Percentiles rank a stretch among this genome's conserved stretches.
Evolutionary conservation across 306 rosid species (phyloP).

Genomic region (Nissolia schottii): DNA sequence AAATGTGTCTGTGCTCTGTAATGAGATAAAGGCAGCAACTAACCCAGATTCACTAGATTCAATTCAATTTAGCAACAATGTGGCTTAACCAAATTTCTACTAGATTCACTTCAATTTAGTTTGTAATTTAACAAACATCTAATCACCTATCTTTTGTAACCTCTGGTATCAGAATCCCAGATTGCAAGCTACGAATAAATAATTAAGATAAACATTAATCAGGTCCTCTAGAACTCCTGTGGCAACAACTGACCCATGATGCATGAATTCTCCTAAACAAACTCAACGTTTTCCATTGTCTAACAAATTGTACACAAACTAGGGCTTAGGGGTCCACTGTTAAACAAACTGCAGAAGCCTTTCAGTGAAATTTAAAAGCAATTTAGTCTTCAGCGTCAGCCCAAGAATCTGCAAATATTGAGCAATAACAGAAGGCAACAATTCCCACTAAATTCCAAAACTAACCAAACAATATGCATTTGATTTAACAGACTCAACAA

Average conservation of each 20-base stretch:
- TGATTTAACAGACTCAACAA: constrained; percentile 42
- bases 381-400: constrained; percentile 45
- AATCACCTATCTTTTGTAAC: constrained; percentile 40
- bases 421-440: constrained; percentile 40
- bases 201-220: constrained; percentile 34
- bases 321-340: constrained; percentile 38
- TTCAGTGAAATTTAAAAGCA: constrained; percentile 31
- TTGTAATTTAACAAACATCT: constrained; percentile 42
- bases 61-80: too few species aligned
- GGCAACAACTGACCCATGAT: constrained; percentile 37
- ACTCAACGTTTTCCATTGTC: constrained; percentile 45
- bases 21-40: too few species aligned
- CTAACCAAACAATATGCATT: constrained; percentile 45
- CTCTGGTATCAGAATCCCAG: constrained; percentile 42
- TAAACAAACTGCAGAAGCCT: constrained; percentile 42
- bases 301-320: constrained; percentile 39
- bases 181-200: constrained; percentile 49
- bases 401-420: constrained; percentile 49
- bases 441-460: constrained; percentile 43
- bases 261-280: constrained; percentile 28
- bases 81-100: background rate
- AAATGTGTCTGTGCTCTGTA: constrained; percentile 39
- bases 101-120: constrained; percentile 43
- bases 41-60: too few species aligned
- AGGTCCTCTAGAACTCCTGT: background rate